phyloP scores from a whole-genome alignment of 2,329 filamentous ascomycete genomes.

The Xylaria hypoxylon region DNA sequence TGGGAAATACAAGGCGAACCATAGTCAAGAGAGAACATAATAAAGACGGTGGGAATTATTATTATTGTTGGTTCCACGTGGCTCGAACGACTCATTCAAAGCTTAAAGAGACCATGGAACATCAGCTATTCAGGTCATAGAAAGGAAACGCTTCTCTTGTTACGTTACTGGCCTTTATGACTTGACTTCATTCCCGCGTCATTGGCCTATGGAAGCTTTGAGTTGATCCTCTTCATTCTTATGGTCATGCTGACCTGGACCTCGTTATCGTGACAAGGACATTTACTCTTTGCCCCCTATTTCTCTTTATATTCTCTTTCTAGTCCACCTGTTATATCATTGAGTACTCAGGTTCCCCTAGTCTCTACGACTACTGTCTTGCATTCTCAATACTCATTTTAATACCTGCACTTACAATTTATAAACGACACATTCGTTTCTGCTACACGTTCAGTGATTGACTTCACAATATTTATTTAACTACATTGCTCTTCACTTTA shows the following conservation, averaged over 20 bases:
- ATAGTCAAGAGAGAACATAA: background rate
- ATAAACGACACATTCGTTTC: background rate
- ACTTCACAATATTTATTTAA: background rate
- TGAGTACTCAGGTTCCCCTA: background rate
- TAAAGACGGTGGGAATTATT: conserved; percentile 19
- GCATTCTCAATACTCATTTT: background rate
- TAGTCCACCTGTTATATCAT: background rate
- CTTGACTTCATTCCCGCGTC: conserved; percentile 1
- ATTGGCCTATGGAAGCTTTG: conserved; percentile 14
- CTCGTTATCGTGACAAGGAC: conserved; percentile 21
- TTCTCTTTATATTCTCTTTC: conserved; percentile 7
- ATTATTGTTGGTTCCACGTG: background rate
- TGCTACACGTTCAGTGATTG: background rate
- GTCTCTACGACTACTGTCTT: background rate
- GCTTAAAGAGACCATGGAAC: conserved; percentile 18
- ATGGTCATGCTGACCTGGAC: background rate
- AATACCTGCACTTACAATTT: background rate
- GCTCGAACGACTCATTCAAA: conserved; percentile 1
- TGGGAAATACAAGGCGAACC: background rate
- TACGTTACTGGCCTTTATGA: conserved; percentile 21
- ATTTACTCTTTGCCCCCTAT: background rate
- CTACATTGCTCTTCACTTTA: conserved; percentile 1
- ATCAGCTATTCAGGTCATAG: background rate
- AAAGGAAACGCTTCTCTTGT: conserved; percentile 21
- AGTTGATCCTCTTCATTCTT: background rate